Evolutionary conservation across 495 filamentous ascomycete species (phyloP).

Genomic region (Penicillium roqueforti): DNA sequence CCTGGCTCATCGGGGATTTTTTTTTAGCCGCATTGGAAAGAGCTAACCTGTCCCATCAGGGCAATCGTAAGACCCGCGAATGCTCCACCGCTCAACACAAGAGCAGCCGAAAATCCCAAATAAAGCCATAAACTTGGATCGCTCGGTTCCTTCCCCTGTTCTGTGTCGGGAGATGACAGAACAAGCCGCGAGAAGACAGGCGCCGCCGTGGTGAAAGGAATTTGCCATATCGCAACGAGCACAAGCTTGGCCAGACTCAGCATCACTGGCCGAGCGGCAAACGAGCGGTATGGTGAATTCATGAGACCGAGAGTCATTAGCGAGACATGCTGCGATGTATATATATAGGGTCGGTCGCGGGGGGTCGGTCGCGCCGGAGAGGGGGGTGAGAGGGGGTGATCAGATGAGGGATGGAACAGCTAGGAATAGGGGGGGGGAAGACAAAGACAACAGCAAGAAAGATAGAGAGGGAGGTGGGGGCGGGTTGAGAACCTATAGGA

Average conservation of each 20-base stretch:
- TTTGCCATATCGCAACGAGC: conserved; percentile 39
- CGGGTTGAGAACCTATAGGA: too few species aligned
- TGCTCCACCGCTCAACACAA: conserved; percentile 86
- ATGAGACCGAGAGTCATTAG: conserved; percentile 17
- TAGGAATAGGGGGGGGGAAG: background rate
- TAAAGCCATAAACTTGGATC: conserved; percentile 67
- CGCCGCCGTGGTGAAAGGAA: conserved; percentile 44
- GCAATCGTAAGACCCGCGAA: conserved; percentile 97
- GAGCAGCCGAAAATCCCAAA: conserved; percentile 59
- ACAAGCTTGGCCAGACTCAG: conserved; percentile 48
- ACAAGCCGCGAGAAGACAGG: conserved; percentile 26
- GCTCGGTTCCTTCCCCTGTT: conserved; percentile 36
- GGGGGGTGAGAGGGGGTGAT: background rate
- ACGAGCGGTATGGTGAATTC: conserved; percentile 30
- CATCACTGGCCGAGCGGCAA: conserved; percentile 41
- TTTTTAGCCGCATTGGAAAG: conserved; percentile 14
- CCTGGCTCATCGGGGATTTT: background rate
- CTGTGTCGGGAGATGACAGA: conserved; percentile 21
- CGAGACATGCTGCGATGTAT: conserved; percentile 4
- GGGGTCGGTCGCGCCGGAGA: too few species aligned
- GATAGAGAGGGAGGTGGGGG: too few species aligned
- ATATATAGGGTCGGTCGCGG: background rate
- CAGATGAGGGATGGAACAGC: background rate
- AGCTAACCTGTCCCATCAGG: conserved; percentile 49
- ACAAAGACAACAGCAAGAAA: background rate